A percentile compares a stretch with the other conserved stretches of the same genome.
Conservation (phyloP, 2,329 filamentous ascomycete genomes). For the Talaromyces sp. region DNA sequence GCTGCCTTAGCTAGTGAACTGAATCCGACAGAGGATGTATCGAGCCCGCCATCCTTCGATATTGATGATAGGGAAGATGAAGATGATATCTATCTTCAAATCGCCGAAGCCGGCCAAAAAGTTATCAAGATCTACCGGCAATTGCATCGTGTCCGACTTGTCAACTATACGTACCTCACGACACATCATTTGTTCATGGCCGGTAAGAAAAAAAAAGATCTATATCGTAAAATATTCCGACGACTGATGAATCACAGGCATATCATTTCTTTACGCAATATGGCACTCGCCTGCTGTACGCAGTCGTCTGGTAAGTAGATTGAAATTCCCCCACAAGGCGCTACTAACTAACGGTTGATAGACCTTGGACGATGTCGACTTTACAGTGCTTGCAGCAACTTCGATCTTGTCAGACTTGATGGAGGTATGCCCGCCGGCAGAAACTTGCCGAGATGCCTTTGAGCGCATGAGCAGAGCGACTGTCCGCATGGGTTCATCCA, state of each 20-base stretch:
- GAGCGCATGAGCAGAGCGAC: constrained; percentile 93
- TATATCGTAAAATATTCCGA: background rate
- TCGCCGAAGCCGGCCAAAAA: constrained; percentile 90
- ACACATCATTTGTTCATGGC: constrained; percentile 98
- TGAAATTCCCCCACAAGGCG: background rate
- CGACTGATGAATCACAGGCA: constrained; percentile 40
- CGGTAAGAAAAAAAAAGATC: constrained; percentile 51
- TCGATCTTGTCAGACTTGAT: constrained; percentile 89
- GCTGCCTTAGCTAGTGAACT: constrained; percentile 78
- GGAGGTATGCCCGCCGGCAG: constrained; percentile 89
- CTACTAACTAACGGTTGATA: constrained; percentile 20
- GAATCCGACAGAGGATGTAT: constrained; percentile 54
- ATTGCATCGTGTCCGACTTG: constrained; percentile 78
- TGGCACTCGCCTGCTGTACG: constrained; percentile 92
- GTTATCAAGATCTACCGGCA: constrained; percentile 88
- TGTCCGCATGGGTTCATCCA: constrained; percentile 79
- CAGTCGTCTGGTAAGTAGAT: constrained; percentile 69
- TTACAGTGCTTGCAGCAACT: constrained; percentile 87
- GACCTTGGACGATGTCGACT: constrained; percentile 95
- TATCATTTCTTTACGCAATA: constrained; percentile 93
- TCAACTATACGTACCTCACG: constrained; percentile 93
- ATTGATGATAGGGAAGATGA: constrained; percentile 61
- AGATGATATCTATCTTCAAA: constrained; percentile 87
- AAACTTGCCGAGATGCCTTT: constrained; percentile 91
- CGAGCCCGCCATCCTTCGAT: constrained; percentile 49